phyloP scores from a whole-genome alignment of 306 rosid genomes.

The Pterocarpus macrocarpus region DNA sequence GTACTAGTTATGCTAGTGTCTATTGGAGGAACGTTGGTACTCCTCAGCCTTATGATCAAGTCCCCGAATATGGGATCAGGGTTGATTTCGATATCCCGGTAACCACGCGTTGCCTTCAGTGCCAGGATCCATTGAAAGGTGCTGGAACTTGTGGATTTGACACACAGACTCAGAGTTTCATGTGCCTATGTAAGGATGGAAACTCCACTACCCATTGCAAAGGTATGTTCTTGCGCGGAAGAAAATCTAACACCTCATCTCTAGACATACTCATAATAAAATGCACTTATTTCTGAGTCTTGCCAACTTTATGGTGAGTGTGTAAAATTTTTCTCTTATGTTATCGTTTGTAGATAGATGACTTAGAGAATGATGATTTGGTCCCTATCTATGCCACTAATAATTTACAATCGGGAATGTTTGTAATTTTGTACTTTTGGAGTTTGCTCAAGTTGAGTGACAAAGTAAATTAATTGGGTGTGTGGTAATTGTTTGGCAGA shows the following conservation, averaged over 20 bases:
- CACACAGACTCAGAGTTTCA: constrained; percentile 57
- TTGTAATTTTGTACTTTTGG: neutral
- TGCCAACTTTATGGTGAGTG: too few species aligned
- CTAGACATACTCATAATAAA: too few species aligned
- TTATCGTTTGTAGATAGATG: neutral
- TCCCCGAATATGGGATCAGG: constrained; percentile 86
- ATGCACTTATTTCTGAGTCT: too few species aligned
- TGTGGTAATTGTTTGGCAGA: constrained; percentile 61
- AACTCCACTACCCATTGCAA: constrained; percentile 84
- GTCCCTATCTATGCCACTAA: neutral
- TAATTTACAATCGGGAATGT: neutral
- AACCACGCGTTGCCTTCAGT: constrained; percentile 80
- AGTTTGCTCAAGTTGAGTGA: neutral
- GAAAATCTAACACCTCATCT: too few species aligned
- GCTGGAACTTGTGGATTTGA: constrained; percentile 92
- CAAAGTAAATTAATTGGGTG: neutral
- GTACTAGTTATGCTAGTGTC: constrained; percentile 82
- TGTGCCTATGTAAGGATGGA: constrained; percentile 75
- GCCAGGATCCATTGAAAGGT: constrained; percentile 81
- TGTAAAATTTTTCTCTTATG: neutral
- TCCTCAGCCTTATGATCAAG: constrained; percentile 82
- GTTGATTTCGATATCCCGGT: constrained; percentile 86
- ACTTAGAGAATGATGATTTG: neutral
- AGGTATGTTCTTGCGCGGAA: constrained; percentile 52
- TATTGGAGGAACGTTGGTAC: constrained; percentile 87